Base-by-base conservation (phyloP, 2,329 filamentous ascomycete genomes). In the Aspergillus awamori region DNA sequence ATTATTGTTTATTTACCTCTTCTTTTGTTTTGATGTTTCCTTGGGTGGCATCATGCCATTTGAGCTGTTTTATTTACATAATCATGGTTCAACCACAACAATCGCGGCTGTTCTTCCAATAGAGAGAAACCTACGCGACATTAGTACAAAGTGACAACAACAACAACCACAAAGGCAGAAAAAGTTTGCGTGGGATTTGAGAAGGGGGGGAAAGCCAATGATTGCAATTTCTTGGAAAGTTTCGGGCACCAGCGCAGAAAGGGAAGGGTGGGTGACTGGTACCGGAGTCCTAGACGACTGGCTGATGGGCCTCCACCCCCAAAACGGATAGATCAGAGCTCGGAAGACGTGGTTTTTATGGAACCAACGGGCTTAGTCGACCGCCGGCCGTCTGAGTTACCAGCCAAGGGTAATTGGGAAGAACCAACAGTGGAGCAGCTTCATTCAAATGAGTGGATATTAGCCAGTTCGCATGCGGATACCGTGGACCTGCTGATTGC, bases 171-270 rank as follows among this genome's bases (percentile, higher is more conserved):
- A 45, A 8, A 51, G 53, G 22, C 15, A 17, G 13, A 20, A 49
- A 55, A 43, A 55, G 10, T 45, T 51, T 36, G 17, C 39, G 41
- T 22, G 41, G 13, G 41, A 24, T 10, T 22, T 45, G 20, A 22
- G 13, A 43, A 8, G 24, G 11, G 7, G 48, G 55, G 52, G 4
- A 5, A 26, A n/a, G 26, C 47, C 47, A 51, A 33, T 51, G 53
- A 59, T 49, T 24, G 38, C 10, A 17, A 45, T 47, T 28, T 36
- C 48, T 47, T 57, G 52, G 49, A 58, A 48, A 53, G 48, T 47
- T 57, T 66, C 59, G 64, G 64, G 64, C 65, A 66, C 45, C 62
- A 59, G 58, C 54, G 45, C 60, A 60, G 61, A 58, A 58, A 38
- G 36, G 48, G 59, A 48, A 61, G 52, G 43, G 38, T 57, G 51